phyloP scores from a whole-genome alignment of 139 green algal genomes.

The Chlamydomonas applanata region DNA sequence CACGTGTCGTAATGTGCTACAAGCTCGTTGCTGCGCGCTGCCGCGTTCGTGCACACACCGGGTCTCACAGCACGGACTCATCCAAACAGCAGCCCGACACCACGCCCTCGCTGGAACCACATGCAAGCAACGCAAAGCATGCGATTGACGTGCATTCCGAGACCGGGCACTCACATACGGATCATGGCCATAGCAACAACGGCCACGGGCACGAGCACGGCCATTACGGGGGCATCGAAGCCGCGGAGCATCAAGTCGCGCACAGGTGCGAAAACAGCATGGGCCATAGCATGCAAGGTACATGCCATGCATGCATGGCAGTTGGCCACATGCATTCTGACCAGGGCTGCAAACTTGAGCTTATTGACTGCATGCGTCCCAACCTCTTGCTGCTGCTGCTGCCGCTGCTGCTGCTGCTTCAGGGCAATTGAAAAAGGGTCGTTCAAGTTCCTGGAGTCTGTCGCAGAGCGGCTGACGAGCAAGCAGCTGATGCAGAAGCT shows the following conservation, averaged over 20 bases:
- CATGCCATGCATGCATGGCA: neutral
- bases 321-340: neutral
- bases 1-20: too few relatives aligned
- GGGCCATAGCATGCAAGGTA: neutral
- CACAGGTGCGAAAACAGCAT: neutral
- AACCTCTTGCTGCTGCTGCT: too few relatives aligned
- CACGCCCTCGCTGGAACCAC: too few relatives aligned
- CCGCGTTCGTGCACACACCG: too few relatives aligned
- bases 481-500: conserved; percentile 42
- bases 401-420: conserved; percentile 1
- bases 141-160: too few relatives aligned
- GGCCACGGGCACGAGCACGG: conserved; percentile 7
- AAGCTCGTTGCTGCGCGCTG: too few relatives aligned
- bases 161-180: neutral
- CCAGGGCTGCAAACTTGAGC: neutral
- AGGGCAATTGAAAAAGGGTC: conserved; percentile 47
- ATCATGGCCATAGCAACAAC: neutral
- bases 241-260: conserved; percentile 34
- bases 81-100: too few relatives aligned
- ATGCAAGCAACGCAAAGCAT: too few relatives aligned
- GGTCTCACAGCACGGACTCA: too few relatives aligned
- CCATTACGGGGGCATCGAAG: conserved; percentile 26
- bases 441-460: conserved; percentile 38
- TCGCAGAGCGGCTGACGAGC: conserved; percentile 27
- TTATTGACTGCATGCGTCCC: too few relatives aligned